phyloP scores from a whole-genome alignment of 2,329 filamentous ascomycete genomes.

The Didymella pomorum region DNA sequence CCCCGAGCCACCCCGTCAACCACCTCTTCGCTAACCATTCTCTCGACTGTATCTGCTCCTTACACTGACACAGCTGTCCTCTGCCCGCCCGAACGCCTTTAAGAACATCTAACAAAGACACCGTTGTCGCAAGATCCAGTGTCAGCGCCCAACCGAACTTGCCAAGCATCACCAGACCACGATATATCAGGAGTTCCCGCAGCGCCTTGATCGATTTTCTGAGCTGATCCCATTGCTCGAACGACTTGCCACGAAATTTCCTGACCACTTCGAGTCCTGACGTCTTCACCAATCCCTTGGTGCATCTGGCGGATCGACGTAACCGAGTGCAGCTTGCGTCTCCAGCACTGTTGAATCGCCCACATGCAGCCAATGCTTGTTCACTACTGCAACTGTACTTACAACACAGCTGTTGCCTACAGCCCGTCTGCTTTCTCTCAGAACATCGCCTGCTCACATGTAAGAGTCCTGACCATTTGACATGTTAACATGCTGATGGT shows the following conservation, averaged over 20 bases:
- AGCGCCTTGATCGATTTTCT: neutral
- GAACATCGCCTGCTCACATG: slow-evolving; percentile 56
- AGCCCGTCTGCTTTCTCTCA: slow-evolving; percentile 55
- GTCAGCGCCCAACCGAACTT: slow-evolving; percentile 36
- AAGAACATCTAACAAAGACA: slow-evolving; percentile 28
- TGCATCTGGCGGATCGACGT: slow-evolving; percentile 11
- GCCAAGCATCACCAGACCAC: slow-evolving; percentile 17
- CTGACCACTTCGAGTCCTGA: slow-evolving; percentile 16
- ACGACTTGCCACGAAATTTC: slow-evolving; percentile 20
- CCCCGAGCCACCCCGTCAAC: slow-evolving; percentile 16
- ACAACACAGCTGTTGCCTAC: slow-evolving; percentile 52
- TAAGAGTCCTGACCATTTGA: slow-evolving; percentile 47
- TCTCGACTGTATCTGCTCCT: neutral
- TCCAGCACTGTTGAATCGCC: slow-evolving; percentile 12
- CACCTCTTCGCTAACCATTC: neutral
- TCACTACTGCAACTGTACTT: slow-evolving; percentile 51
- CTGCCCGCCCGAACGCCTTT: slow-evolving; percentile 22
- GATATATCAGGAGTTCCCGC: neutral
- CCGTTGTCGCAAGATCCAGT: slow-evolving; percentile 30
- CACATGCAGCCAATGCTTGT: slow-evolving; percentile 50
- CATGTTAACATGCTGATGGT: slow-evolving; percentile 38
- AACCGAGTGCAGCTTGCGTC: neutral
- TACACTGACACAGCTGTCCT: slow-evolving; percentile 5
- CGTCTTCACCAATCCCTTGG: slow-evolving; percentile 34
- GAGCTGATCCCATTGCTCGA: slow-evolving; percentile 3